These are phyloP conservation scores for Thielaviopsis populi DNA, from an alignment of 2,329 filamentous ascomycete genomes.

Conservation along the genomic window DNA sequence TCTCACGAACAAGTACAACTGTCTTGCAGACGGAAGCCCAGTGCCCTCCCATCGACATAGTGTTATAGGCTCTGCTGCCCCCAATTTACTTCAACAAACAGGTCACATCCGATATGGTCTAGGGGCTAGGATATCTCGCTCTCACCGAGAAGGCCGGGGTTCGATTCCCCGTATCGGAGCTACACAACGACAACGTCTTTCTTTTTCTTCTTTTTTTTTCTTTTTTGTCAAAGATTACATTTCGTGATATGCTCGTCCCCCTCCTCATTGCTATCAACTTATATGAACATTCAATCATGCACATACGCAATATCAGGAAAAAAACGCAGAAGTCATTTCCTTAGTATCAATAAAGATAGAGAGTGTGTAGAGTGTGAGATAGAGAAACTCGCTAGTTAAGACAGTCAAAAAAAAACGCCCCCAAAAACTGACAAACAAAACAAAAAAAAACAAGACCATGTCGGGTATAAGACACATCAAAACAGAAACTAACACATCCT, in stretches of 20 bases:
- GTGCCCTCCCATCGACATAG: too few species aligned
- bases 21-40: too few species aligned
- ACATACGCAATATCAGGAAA: too few species aligned
- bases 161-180: slow-evolving; percentile 20
- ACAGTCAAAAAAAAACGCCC: not conserved
- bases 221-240: too few species aligned
- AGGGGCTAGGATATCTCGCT: slow-evolving; percentile 11
- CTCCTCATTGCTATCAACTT: too few species aligned
- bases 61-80: too few species aligned
- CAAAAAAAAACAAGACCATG: not conserved
- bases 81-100: not conserved
- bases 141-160: slow-evolving; percentile 19
- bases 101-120: slow-evolving; percentile 11
- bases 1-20: too few species aligned
- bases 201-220: not conserved
- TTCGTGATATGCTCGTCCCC: too few species aligned
- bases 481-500: not conserved
- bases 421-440: not conserved
- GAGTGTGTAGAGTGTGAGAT: not conserved
- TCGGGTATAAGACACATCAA: slow-evolving; percentile 7
- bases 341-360: not conserved
- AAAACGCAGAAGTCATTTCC: not conserved
- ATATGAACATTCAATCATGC: too few species aligned
- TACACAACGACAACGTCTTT: not conserved
- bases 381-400: not conserved